Evolutionary conservation across 1,284 basidiomycete genomes (phyloP), one percentile per base, ranked within the genome.

Genomic region (Kwoniella shivajii): DNA sequence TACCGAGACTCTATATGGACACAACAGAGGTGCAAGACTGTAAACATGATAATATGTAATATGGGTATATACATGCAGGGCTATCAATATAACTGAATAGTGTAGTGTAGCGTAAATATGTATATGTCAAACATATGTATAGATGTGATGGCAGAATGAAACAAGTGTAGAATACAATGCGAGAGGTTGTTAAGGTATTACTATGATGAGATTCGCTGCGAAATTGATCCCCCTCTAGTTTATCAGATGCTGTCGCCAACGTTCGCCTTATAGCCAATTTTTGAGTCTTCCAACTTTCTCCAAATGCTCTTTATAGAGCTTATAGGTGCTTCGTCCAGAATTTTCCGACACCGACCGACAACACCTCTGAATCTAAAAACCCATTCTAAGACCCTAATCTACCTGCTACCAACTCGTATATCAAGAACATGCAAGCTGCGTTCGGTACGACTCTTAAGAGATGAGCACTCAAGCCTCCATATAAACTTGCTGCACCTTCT

Each of bases 361-460:
- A n/a, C n/a, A n/a, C n/a, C n/a, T n/a, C n/a, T n/a, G n/a, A n/a
- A n/a, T n/a, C n/a, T n/a, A 5, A 4, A 6, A 3, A 22, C 7
- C 18, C n/a, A n/a, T n/a, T 30, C 49, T 50, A 68, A 46, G 58
- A 55, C 14, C 69, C 72, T 52, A 76, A 56, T 50, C 61, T 63
- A 45, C 66, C 69, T 24, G 74, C 73, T 3, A 78, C 78, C 45
- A 79, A 61, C 70, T 79, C 78, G 64, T 79, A 79, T 33, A 79
- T 78, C 63, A 77, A 73, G 60, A 73, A 99, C 92, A 98, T 99
- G 64, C 96, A 92, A 0, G 89, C 90, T 0, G 95, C 95, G 67
- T 99, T 99, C 3, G 95, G 95, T 1, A 98, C 90, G 51, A 99
- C 95, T 45, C 95, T 86, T 83, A 99, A 88, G 56, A 99, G 82